These are phyloP conservation scores for Lenwebbia sp. DNA, from an alignment of 345 rosid genomes.

Conservation along the genomic window DNA sequence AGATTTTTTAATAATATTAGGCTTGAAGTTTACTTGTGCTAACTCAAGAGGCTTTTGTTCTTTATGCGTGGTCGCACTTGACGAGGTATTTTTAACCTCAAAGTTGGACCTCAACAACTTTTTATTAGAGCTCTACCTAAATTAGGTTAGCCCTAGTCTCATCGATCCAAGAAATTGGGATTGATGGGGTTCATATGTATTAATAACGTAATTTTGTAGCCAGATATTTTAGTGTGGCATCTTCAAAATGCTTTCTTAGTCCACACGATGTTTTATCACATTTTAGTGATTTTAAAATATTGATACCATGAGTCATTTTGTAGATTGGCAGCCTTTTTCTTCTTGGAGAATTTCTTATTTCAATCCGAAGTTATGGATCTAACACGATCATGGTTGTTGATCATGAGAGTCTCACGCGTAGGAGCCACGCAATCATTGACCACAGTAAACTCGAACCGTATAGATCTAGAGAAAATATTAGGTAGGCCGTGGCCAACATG, in stretches of 20 bases:
- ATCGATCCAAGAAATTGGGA: background rate
- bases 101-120: background rate
- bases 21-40: too few species aligned
- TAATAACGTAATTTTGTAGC: background rate
- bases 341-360: background rate
- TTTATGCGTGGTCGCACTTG: background rate
- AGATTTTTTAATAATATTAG: too few species aligned
- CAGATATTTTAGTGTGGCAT: background rate
- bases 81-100: background rate
- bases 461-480: too few species aligned
- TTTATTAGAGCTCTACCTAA: background rate
- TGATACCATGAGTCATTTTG: background rate
- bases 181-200: background rate
- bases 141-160: background rate
- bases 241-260: background rate
- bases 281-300: background rate
- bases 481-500: too few species aligned
- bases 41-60: too few species aligned
- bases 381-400: background rate
- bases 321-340: rapidly evolving
- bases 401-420: background rate
- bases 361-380: rapidly evolving
- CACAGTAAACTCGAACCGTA: background rate
- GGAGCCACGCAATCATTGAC: background rate
- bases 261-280: background rate